A percentile compares a stretch with the other conserved stretches of the same genome.
These are phyloP conservation scores for Pythium brachiatum DNA, from an alignment of 352 stramenopile genomes.

Conservation along the genomic window DNA sequence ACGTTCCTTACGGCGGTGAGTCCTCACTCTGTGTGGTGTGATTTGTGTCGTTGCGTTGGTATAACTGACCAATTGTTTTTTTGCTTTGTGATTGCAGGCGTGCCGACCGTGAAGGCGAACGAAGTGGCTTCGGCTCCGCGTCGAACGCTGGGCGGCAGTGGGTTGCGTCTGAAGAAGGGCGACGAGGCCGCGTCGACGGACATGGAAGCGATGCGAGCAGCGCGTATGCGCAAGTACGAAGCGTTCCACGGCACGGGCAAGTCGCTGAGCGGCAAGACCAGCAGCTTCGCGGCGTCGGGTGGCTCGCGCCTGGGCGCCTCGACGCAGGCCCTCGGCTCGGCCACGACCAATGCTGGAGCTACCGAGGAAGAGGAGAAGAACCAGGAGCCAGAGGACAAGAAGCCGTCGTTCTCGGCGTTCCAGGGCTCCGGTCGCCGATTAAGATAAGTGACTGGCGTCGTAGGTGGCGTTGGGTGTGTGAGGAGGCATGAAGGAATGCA, in stretches of 20 bases:
- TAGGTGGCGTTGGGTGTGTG: too few relatives aligned
- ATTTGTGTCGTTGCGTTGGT: background rate
- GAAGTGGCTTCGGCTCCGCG: conserved; percentile 39
- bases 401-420: conserved; percentile 50
- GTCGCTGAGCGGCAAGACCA: conserved; percentile 57
- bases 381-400: conserved; percentile 29
- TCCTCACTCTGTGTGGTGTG: background rate
- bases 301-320: conserved; percentile 18
- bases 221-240: conserved; percentile 77
- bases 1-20: conserved; percentile 61
- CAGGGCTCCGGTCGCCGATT: conserved; percentile 56
- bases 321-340: conserved; percentile 9
- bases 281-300: conserved; percentile 35
- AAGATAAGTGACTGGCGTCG: conserved; percentile 11
- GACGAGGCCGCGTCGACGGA: conserved; percentile 58
- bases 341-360: background rate
- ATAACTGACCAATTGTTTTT: background rate
- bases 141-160: conserved; percentile 40
- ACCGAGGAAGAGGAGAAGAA: conserved; percentile 44
- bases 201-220: conserved; percentile 57
- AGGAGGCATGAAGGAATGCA: too few relatives aligned
- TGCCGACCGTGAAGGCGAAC: conserved; percentile 60
- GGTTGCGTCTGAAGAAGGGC: conserved; percentile 72
- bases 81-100: conserved; percentile 32
- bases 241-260: conserved; percentile 80